Conservation (phyloP, 2,329 filamentous ascomycete species). For the Fusarium sambucinum region DNA sequence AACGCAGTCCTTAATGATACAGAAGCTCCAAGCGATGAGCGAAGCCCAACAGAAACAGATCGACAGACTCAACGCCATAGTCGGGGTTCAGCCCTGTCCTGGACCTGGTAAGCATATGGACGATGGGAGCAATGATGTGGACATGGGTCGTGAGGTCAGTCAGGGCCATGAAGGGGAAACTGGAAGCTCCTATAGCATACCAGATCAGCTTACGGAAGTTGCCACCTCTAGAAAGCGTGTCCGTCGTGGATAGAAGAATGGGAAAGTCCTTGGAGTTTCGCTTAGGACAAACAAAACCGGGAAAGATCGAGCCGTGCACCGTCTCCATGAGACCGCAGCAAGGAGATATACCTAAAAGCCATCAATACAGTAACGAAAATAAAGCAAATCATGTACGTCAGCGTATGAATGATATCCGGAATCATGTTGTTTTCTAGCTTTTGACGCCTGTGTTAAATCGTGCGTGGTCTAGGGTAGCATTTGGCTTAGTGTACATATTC, state of each 20-base stretch:
- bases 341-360: not conserved
- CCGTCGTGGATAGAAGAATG: not conserved
- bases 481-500: not conserved
- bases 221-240: not conserved
- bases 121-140: not conserved
- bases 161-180: not conserved
- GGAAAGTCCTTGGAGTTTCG: not conserved
- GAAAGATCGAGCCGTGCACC: accelerated
- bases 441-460: too few species aligned
- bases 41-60: not conserved
- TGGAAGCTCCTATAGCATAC: not conserved
- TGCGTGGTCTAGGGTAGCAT: not conserved
- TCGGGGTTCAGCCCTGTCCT: not conserved
- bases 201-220: not conserved
- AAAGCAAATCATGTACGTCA: not conserved
- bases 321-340: too few species aligned
- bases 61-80: not conserved
- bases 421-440: too few species aligned
- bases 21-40: not conserved
- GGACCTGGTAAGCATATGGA: not conserved
- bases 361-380: not conserved
- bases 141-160: not conserved
- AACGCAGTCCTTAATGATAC: not conserved
- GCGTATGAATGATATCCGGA: not conserved
- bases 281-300: not conserved